Evolutionary conservation across 1,284 basidiomycete genomes (phyloP).

Genomic region (Sanghuangporus sanghuang): DNA sequence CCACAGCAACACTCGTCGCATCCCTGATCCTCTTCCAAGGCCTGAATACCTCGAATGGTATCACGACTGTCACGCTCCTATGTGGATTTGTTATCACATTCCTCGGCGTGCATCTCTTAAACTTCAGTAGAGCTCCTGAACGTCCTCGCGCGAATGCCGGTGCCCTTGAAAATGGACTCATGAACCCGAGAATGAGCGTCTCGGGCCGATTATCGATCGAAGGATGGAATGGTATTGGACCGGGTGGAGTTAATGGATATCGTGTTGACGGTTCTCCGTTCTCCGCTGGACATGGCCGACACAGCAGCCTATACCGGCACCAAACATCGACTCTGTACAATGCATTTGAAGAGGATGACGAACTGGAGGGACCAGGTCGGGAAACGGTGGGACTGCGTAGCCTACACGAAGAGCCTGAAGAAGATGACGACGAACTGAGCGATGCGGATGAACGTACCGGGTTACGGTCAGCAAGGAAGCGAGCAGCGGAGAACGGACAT

Average conservation of each 20-base stretch:
- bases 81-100: constrained; percentile 88
- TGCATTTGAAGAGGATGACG: constrained; percentile 47
- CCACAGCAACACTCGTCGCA: constrained; percentile 91
- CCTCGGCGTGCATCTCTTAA: constrained; percentile 88
- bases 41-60: constrained; percentile 85
- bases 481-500: neutral
- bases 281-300: constrained; percentile 36
- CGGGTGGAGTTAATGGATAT: constrained; percentile 28
- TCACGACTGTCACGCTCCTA: constrained; percentile 80
- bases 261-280: constrained; percentile 30
- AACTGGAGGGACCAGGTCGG: constrained; percentile 19
- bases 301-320: constrained; percentile 52
- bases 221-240: constrained; percentile 51
- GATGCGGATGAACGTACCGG: constrained; percentile 48
- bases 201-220: constrained; percentile 68
- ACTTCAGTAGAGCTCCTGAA: constrained; percentile 71
- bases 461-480: constrained; percentile 25
- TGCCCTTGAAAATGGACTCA: constrained; percentile 66
- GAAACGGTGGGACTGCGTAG: constrained; percentile 35
- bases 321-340: constrained; percentile 60
- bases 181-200: constrained; percentile 69
- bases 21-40: constrained; percentile 97
- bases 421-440: constrained; percentile 32
- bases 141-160: constrained; percentile 38
- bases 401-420: constrained; percentile 34